phyloP scores from a whole-genome alignment of 2,329 filamentous ascomycete species.

The Dothidotthia symphoricarpi region DNA sequence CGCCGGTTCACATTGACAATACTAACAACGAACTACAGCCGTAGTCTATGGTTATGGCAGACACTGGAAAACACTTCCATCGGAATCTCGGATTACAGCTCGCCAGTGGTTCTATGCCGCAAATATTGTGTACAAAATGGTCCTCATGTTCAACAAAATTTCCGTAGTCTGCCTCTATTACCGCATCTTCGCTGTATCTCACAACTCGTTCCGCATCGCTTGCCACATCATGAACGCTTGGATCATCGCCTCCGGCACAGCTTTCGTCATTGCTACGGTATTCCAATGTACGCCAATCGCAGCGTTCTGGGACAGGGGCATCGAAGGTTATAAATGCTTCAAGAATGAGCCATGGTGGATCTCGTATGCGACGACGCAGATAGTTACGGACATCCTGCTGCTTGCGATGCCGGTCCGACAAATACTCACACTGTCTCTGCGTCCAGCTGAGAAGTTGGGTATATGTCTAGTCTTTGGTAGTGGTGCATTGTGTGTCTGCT shows the following conservation, averaged over 20 bases:
- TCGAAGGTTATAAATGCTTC: conserved; percentile 31
- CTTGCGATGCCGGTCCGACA: conserved; percentile 20
- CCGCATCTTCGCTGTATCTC: conserved; percentile 34
- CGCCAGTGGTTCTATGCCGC: conserved; percentile 33
- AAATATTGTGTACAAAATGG: conserved; percentile 41
- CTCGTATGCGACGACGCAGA: conserved; percentile 22
- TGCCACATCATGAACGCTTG: conserved; percentile 29
- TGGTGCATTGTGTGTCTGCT: conserved; percentile 16
- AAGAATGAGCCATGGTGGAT: conserved; percentile 28
- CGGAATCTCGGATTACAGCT: conserved; percentile 15
- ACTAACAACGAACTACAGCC: conserved; percentile 11
- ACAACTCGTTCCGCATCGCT: conserved; percentile 24
- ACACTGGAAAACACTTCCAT: conserved; percentile 14
- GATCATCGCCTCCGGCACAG: conserved; percentile 33
- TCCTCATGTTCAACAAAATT: conserved; percentile 37
- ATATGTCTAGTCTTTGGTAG: conserved; percentile 24
- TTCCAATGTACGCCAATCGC: conserved; percentile 36
- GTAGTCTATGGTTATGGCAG: conserved; percentile 25
- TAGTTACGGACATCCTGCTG: conserved; percentile 20
- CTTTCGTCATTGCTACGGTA: conserved; percentile 31
- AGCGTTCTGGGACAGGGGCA: conserved; percentile 32
- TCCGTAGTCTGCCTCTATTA: conserved; percentile 37
- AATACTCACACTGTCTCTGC: conserved; percentile 21
- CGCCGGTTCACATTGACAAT: not conserved
- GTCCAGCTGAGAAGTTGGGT: conserved; percentile 20